phyloP scores from a whole-genome alignment of 2,329 filamentous ascomycete genomes.

The Hortaea sp. region DNA sequence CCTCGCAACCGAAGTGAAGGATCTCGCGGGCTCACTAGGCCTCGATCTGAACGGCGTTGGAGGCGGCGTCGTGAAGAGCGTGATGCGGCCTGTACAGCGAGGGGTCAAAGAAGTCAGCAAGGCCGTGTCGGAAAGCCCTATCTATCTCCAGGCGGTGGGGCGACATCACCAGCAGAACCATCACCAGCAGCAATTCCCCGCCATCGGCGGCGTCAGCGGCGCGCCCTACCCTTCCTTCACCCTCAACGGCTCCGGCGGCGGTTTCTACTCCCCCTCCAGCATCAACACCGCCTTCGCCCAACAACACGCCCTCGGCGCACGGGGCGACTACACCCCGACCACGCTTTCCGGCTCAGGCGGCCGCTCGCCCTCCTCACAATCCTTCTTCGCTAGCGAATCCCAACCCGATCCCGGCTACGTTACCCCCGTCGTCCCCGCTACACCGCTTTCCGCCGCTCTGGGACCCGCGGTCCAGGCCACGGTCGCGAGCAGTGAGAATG shows the following conservation, averaged over 20 bases:
- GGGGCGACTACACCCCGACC: too few relatives aligned
- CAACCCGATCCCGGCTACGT: slow-evolving; percentile 27
- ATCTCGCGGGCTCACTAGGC: slow-evolving; percentile 14
- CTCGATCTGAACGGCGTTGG: slow-evolving; percentile 18
- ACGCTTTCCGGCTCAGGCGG: too few relatives aligned
- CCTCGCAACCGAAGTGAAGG: slow-evolving; percentile 52
- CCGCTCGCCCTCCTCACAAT: too few relatives aligned
- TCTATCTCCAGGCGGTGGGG: slow-evolving; percentile 40
- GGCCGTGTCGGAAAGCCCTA: slow-evolving; percentile 57
- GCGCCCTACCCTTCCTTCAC: too few relatives aligned
- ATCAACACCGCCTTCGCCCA: slow-evolving; percentile 17
- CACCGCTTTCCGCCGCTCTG: slow-evolving; percentile 77
- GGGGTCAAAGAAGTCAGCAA: slow-evolving; percentile 71
- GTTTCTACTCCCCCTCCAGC: slow-evolving; percentile 8
- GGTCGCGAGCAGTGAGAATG: slow-evolving; percentile 34
- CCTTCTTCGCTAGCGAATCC: too few relatives aligned
- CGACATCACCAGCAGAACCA: slow-evolving; percentile 25
- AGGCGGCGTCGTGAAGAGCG: slow-evolving; percentile 57
- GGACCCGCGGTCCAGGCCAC: slow-evolving; percentile 87
- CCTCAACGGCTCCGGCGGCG: too few relatives aligned
- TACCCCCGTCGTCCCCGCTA: slow-evolving; percentile 58
- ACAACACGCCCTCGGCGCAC: background rate
- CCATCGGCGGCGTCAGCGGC: too few relatives aligned
- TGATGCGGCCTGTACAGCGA: slow-evolving; percentile 72
- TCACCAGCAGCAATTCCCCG: slow-evolving; percentile 13